Percentiles rank a stretch among this genome's conserved stretches.
Evolutionary conservation across 306 rosid genomes (phyloP).

Genomic region (Lupinus albus): DNA sequence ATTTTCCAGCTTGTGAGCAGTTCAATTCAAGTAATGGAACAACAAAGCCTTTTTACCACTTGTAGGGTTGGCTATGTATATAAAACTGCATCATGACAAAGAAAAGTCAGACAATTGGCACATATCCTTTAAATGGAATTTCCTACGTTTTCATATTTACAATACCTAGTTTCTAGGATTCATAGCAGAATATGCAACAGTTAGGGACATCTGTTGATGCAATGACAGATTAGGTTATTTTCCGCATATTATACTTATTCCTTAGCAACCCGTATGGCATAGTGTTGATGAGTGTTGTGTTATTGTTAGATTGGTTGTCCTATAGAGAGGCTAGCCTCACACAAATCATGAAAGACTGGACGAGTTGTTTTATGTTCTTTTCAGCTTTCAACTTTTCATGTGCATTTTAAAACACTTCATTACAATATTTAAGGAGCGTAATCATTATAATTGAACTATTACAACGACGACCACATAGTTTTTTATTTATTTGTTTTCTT

Average conservation of each 20-base stretch:
- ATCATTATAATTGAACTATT: slow-evolving; percentile 5
- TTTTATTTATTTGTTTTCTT: too few relatives aligned
- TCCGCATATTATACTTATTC: slow-evolving; percentile 7
- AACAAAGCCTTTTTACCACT: too few relatives aligned
- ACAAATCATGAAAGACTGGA: background rate
- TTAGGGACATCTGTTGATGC: background rate
- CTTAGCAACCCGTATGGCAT: background rate
- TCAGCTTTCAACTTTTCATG: slow-evolving; percentile 15
- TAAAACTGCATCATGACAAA: background rate
- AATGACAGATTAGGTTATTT: background rate
- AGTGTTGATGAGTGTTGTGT: slow-evolving; percentile 16
- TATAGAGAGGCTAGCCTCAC: background rate
- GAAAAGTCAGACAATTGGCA: background rate
- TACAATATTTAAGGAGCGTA: background rate
- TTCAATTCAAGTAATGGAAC: slow-evolving; percentile 12
- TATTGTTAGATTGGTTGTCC: background rate
- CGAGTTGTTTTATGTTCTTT: slow-evolving; percentile 26
- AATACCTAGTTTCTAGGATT: slow-evolving; percentile 1
- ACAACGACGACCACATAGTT: background rate
- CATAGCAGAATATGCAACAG: background rate
- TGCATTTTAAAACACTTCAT: background rate
- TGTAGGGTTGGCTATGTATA: too few relatives aligned
- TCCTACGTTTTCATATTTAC: slow-evolving; percentile 8
- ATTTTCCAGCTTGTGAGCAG: background rate
- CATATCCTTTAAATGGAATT: slow-evolving; percentile 11